Evolutionary conservation across 164 flowering plant genomes (phyloP).

Genomic region (Stephania cephalantha): DNA sequence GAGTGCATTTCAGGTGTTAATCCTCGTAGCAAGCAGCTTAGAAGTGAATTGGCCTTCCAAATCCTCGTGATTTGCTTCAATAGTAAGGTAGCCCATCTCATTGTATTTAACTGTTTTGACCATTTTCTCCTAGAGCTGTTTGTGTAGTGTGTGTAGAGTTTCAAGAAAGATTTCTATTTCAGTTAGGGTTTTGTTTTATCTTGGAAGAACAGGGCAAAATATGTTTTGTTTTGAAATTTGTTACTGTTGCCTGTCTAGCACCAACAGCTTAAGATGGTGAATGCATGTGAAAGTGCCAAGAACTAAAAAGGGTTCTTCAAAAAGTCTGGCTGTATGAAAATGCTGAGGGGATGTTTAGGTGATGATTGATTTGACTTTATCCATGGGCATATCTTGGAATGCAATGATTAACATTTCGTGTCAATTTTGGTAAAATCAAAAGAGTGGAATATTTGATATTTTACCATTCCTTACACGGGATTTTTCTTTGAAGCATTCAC

Average conservation of each 20-base stretch:
- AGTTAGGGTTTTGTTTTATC: neutral
- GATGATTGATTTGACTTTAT: too few species aligned
- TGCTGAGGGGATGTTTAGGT: too few species aligned
- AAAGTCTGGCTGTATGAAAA: neutral
- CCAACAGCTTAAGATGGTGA: neutral
- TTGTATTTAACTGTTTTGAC: neutral
- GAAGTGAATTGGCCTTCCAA: conserved; percentile 56
- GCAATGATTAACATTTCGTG: too few species aligned
- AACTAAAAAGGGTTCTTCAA: neutral
- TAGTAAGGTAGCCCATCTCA: conserved; percentile 33
- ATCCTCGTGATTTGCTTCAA: conserved; percentile 44
- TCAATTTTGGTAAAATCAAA: too few species aligned
- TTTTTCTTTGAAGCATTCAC: too few species aligned
- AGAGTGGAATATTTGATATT: too few species aligned
- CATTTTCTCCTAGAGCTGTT: neutral
- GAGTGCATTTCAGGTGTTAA: conserved; percentile 57
- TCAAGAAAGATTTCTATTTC: neutral
- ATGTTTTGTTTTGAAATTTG: neutral
- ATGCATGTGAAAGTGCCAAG: neutral
- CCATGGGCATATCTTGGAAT: too few species aligned
- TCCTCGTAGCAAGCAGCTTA: conserved; percentile 56
- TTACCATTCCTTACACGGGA: too few species aligned
- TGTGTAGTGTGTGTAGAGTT: neutral
- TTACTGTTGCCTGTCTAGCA: neutral
- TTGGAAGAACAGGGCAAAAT: neutral